Evolutionary conservation across 305 asterid genomes (phyloP).

Genomic region (Fraxinus platypoda): DNA sequence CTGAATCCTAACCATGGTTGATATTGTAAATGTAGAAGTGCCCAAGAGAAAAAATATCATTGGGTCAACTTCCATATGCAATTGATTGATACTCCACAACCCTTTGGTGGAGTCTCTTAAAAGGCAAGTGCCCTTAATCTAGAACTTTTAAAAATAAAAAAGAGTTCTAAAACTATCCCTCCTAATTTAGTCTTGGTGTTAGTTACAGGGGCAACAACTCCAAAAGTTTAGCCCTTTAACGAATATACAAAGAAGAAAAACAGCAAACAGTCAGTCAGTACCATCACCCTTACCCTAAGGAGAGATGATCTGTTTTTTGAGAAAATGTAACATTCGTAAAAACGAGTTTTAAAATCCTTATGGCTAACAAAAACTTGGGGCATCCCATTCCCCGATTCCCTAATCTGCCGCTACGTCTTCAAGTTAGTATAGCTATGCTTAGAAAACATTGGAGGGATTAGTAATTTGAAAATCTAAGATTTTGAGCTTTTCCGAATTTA

Average conservation of each 20-base stretch:
- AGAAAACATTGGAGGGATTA: slow-evolving; percentile 30
- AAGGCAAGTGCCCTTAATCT: slow-evolving; percentile 12
- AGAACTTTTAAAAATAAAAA: not conserved
- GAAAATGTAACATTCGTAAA: slow-evolving; percentile 37
- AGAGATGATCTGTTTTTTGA: slow-evolving; percentile 34
- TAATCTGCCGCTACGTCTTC: slow-evolving; percentile 26
- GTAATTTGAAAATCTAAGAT: slow-evolving; percentile 30
- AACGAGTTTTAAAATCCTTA: slow-evolving; percentile 54
- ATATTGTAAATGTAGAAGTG: slow-evolving; percentile 50
- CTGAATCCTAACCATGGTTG: slow-evolving; percentile 96
- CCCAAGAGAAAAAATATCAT: slow-evolving; percentile 69
- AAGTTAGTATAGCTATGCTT: slow-evolving; percentile 3
- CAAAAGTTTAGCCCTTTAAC: slow-evolving; percentile 45
- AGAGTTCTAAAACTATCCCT: slow-evolving; percentile 3
- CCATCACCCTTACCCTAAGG: slow-evolving; percentile 51
- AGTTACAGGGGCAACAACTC: slow-evolving; percentile 43
- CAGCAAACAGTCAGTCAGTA: not conserved
- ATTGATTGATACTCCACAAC: slow-evolving; percentile 52
- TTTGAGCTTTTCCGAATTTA: slow-evolving; percentile 21
- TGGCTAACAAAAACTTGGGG: slow-evolving; percentile 42
- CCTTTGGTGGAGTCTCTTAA: slow-evolving; percentile 52
- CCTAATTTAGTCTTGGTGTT: slow-evolving; percentile 18
- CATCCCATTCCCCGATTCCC: slow-evolving; percentile 50
- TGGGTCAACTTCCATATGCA: slow-evolving; percentile 61
- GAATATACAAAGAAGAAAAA: slow-evolving; percentile 23